Conservation (phyloP, 208 protist genomes). For the Herpetomonas tarakana region DNA sequence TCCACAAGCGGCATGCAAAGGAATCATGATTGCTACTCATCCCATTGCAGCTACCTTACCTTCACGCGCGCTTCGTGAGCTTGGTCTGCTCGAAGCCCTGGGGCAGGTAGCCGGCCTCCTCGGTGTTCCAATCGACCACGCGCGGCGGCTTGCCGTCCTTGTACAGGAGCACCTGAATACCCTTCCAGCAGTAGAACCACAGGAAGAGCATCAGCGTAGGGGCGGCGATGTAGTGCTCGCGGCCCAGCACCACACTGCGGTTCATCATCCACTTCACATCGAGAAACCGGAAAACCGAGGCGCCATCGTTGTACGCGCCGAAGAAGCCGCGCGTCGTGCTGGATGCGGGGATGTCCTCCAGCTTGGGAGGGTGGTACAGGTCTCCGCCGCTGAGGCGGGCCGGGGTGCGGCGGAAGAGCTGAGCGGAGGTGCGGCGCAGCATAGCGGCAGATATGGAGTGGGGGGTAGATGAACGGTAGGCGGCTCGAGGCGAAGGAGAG, state of each 20-base stretch:
- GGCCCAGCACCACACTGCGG: constrained; percentile 76
- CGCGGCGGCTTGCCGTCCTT: constrained; percentile 83
- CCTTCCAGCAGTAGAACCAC: constrained; percentile 87
- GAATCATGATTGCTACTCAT: no score
- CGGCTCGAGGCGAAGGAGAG: neutral
- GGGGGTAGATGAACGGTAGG: neutral
- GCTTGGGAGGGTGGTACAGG: constrained; percentile 77
- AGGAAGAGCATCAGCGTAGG: constrained; percentile 79
- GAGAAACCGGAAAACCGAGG: constrained; percentile 61
- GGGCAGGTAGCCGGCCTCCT: constrained; percentile 80
- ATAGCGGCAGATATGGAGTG: constrained; percentile 27
- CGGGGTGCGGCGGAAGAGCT: constrained; percentile 70
- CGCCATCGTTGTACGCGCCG: constrained; percentile 65
- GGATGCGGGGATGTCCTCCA: constrained; percentile 68
- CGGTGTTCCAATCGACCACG: constrained; percentile 85
- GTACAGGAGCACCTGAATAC: constrained; percentile 67
- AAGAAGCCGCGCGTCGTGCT: constrained; percentile 73
- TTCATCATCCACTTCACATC: constrained; percentile 93
- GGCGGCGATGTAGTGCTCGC: constrained; percentile 85
- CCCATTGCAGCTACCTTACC: no score
- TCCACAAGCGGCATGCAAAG: no score
- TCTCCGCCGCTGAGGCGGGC: constrained; percentile 73
- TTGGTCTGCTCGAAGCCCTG: constrained; percentile 66
- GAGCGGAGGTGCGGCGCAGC: constrained; percentile 73
- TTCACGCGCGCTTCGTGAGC: constrained; percentile 54